Evolutionary conservation across 2,329 filamentous ascomycete genomes (phyloP), one percentile per base, ranked within the genome.

Genomic region (Botryosphaeria dothidea): DNA sequence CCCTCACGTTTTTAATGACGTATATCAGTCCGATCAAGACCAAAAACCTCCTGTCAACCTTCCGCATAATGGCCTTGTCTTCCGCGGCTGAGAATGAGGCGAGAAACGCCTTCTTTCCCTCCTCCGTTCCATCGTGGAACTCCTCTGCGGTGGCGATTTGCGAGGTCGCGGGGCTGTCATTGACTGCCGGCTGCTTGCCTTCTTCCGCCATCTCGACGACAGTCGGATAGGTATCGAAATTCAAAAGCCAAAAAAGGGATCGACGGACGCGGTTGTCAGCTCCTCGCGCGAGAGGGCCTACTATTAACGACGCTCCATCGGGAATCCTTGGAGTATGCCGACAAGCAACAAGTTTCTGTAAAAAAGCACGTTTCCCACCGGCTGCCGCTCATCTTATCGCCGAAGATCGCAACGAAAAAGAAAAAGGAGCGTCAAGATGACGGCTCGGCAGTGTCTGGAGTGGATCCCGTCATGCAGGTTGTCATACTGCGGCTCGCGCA

Each of bases 11-110:
- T 49, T 72, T 71, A 57, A 71, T 70, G 48, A 72, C 31, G 29
- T 67, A 72, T 67, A 72, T 72, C n/a, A 71, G 58, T 21, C 69
- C 70, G 3, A 69, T 70, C 2, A 72, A 57, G 7, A 71, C 41
- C 13, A 72, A 64, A 45, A 71, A 71, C 8, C 66, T 61, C 45
- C 66, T 67, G 51, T 72, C 66, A 3, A 72, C 68, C 41, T 72
- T 72, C 9, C 65, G 58, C 69, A 72, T 71, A 45, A 71, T 71
- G 1, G 41, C 66, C 58, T 71, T 71, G 51, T 71, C 70, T 17
- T 72, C 71, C 1, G 66, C 68, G 3, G 69, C 67, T 0, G 69
- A 68, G 29, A 72, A 72, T 5, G 68, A 67, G 23, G 70, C 46
- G 7, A 72, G 65, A 23, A 71, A 71, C 1, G 68, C 67, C 7